These are phyloP conservation scores for Schoenoplectus tabernaemontani DNA, from an alignment of 202 grass and related monocot genomes.

Conservation along the genomic window DNA sequence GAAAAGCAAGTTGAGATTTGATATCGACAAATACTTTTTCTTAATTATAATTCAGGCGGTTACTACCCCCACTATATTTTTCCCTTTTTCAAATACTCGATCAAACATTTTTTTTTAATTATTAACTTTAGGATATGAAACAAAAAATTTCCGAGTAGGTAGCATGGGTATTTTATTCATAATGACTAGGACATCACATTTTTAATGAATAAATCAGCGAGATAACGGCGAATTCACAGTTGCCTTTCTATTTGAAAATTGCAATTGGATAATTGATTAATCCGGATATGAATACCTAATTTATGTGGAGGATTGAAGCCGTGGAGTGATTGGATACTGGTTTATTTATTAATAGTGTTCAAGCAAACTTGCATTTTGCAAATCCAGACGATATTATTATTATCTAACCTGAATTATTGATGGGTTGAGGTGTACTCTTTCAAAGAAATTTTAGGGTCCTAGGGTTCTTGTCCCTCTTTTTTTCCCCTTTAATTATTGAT, in stretches of 20 bases:
- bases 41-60: not conserved
- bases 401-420: not conserved
- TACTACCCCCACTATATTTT: not conserved
- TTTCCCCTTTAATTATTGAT: not conserved
- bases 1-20: not conserved
- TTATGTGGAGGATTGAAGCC: constrained; percentile 6
- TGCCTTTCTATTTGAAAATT: not conserved
- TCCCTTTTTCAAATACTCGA: not conserved
- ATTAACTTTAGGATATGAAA: not conserved
- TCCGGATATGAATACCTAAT: not conserved
- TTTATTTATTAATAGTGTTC: not conserved
- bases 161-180: not conserved
- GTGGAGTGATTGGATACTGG: not conserved
- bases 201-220: not conserved
- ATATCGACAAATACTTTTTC: not conserved
- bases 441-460: not conserved
- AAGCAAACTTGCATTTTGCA: constrained; percentile 3
- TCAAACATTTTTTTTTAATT: not conserved
- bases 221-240: not conserved
- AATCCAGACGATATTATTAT: not conserved
- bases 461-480: not conserved
- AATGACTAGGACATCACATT: not conserved
- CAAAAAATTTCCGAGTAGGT: not conserved
- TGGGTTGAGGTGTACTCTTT: not conserved
- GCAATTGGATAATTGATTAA: not conserved